Base-by-base conservation (phyloP, 176 grass and related monocot species). In the Rhynchospora breviuscula region DNA sequence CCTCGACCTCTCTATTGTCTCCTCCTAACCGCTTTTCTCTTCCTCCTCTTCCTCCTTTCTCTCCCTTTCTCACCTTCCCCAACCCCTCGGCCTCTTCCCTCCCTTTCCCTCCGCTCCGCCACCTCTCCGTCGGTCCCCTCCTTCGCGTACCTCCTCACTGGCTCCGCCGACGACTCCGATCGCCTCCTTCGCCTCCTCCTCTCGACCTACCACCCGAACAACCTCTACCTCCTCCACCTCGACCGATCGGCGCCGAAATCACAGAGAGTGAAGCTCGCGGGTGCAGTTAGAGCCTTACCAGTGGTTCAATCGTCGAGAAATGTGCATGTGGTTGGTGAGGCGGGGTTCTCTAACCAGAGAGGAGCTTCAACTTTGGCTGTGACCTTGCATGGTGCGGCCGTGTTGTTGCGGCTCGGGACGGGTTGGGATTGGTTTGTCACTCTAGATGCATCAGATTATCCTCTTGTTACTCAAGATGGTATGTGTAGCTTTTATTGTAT, bases 401-500 rank as follows among this genome's bases (percentile, higher is more conserved):
- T 98, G 78, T 69, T 98, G 63, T 85, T 98, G 51, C 87, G 83
- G 43, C 2, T 98, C 58, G 86, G 66, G 78, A 74, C 58, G 79
- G 69, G 54, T 18, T 98, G 95, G 95, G 90, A 93, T 70, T 98
- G 95, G 95, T 93, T 98, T 79, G 84, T 95, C 79, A 92, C 88
- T 31, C 92, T 98, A n/a, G 82, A 98, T 79, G 88, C 89, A 17
- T 89, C 68, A 3, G 95, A 95, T 85, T 98, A 98, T 88, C 95
- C 95, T 44, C 85, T 95, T 9, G 79, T 95, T 49, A 85, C 90
- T 23, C 92, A 94, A 23, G 92, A 98, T 47, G 96, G 96, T 98
- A 86, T 59, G 43, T 87, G 25, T 57, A 33, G 73, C 7, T 17
- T 40, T 57, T 56, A 57, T 67, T 72, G 45, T 47, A 22, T 73